Base-by-base conservation (phyloP, 169 alveolate genomes). In the Hepatocystis sp. region DNA sequence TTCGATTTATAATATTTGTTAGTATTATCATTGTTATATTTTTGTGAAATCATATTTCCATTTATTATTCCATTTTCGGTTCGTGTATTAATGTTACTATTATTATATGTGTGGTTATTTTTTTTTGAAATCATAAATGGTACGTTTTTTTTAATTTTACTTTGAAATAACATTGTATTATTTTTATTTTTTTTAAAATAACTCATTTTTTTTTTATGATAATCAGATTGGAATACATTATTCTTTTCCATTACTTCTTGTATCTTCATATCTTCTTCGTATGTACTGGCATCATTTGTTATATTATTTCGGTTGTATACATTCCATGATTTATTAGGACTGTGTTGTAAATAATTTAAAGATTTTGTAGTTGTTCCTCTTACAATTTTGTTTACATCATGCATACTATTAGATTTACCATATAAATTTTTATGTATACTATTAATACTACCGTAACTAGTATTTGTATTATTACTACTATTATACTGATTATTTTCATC, bases 191-290 rank as follows among this genome's bases (percentile, higher is more conserved):
- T 55, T 71, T 71, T 71, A 27, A 40, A 71, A 71, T 71, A 71
- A 58, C 58, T 71, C 32, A 46, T 42, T 64, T 28, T 42, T 8
- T 15, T 19, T 28, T 40, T 66, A 27, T 36, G 2, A 42, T 23
- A 65, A 1, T 60, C 71, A 0, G 76, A 2, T 28, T 44, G 1
- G 27, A 58, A 71, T 15, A 63, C 23, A 23, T 71, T 71, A 58
- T 71, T 71, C 30, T 39, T 32, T 55, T 71, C 86, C 86, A 71
- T 71, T 25, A 34, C 65, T 30, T 30, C 28, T 17, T 71, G 86
- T 2, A 71, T 71, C 39, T 71, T 71, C 76, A 71, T 71, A 23
- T 71, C 71, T 25, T 71, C 86, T 36, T 71, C 86, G n/a, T 71
- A 71, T 3, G 51, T 42, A 39, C 47, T 23, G n/a, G 25, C 19